Evolutionary conservation across 176 grass and related monocot species (phyloP), one percentile per base, ranked within the genome.

Genomic region (Carex kokanica): DNA sequence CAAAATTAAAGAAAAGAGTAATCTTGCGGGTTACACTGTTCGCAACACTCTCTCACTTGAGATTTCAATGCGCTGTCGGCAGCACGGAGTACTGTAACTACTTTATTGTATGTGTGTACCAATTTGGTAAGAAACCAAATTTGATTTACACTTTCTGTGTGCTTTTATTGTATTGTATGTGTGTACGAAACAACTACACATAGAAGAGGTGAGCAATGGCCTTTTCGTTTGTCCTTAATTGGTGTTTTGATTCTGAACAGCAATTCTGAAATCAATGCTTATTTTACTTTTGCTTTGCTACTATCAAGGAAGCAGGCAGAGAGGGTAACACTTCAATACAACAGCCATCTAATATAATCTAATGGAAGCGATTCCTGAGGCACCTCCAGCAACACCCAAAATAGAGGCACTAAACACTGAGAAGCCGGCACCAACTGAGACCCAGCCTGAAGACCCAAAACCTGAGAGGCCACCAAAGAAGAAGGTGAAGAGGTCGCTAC

Each of bases 381-480:
- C 49, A 29, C 72, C 72, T 77, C 21, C 47, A 54, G 47, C 21
- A 31, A 55, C 72, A 55, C 72, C 72, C 21, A 77, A 16, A 0
- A 77, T 77, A 27, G 72, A 75, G 72, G 72, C 54, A 54, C 72
- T 15, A 0, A 51, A 15, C 17, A 6, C 49, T 18, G 23, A 53
- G 13, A 77, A 55, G 49, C 72, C 13, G 2, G 21, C 40, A 41
- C 60, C 3, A 20, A 17, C 57, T 3, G 55, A 61, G 43, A 20
- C 55, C 56, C 78, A 17, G 11, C 53, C 32, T 4, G 78, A 81
- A 1, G 60, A 82, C 60, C 10, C 23, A 13, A 82, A 82, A 66
- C 60, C 60, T 12, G 80, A 82, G 3, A 82, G 43, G 41, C 80
- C 80, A 0, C 59, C 59, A 8, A 82, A 82, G 57, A 81, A 81